Percentiles rank a stretch among this genome's conserved stretches.
Evolutionary conservation across 2,329 filamentous ascomycete species (phyloP).

Genomic region (Arthrobotrys iridis): DNA sequence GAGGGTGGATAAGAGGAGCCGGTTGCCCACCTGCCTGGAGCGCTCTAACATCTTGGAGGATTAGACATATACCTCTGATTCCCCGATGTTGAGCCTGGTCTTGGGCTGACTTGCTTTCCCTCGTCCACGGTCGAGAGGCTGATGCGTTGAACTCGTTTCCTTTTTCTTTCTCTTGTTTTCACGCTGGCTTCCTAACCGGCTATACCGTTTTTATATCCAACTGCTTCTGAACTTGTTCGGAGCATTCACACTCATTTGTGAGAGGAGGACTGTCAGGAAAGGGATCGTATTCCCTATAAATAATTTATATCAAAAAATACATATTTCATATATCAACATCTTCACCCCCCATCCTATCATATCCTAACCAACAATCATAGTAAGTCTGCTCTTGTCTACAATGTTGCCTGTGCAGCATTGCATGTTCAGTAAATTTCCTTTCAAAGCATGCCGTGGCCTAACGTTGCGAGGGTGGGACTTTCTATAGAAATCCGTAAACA

Average conservation of each 20-base stretch:
- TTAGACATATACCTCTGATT: slow-evolving; percentile 41
- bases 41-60: slow-evolving; percentile 22
- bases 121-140: slow-evolving; percentile 50
- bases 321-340: background rate
- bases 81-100: slow-evolving; percentile 49
- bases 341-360: background rate
- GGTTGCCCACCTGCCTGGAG: slow-evolving; percentile 34
- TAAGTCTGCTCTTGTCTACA: slow-evolving; percentile 19
- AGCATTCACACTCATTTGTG: slow-evolving; percentile 53
- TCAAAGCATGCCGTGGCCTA: background rate
- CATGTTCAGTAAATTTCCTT: background rate
- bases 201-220: slow-evolving; percentile 45
- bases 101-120: slow-evolving; percentile 30
- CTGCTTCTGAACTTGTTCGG: slow-evolving; percentile 55
- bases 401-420: background rate
- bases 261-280: slow-evolving; percentile 36
- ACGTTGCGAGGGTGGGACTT: background rate
- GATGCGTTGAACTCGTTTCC: slow-evolving; percentile 51
- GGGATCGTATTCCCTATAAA: slow-evolving; percentile 22
- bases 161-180: slow-evolving; percentile 20
- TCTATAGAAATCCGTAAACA: slow-evolving; percentile 24
- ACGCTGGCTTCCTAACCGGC: slow-evolving; percentile 47
- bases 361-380: no score
- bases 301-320: slow-evolving; percentile 3
- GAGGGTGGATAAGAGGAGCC: slow-evolving; percentile 42